Base-by-base conservation (phyloP, 805 yeast genomes). In the Hermanozyma aechmeae region DNA sequence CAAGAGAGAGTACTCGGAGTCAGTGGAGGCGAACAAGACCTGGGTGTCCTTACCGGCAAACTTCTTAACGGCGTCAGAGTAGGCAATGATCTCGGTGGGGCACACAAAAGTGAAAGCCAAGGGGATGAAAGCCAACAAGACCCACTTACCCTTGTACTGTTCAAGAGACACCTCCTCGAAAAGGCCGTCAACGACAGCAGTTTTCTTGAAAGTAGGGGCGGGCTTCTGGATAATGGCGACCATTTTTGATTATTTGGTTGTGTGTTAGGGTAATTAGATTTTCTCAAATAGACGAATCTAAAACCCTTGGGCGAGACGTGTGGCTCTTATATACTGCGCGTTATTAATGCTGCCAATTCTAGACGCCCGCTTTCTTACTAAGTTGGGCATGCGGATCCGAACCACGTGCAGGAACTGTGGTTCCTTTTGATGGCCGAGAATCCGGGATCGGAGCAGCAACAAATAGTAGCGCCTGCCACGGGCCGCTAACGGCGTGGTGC, bases 21-120 rank as follows among this genome's bases (percentile, higher is more conserved):
- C 99, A 48, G 96, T 89, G 38, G 97, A 89, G 46, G 97, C 96
- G 49, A 92, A 86, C 55, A 92, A 75, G 30, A 92, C 78, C 69
- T 85, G 83, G 46, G 85, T 76, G 53, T 78, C 89, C 58, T 84
- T 79, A 46, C 74, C 93, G 49, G 80, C 61, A 68, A 92, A 92
- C 73, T 79, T 78, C 71, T 78, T 76, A 50, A 76, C 82, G 48
- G 96, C 96, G 50, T 89, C 95, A 41, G 96, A 83, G 80, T 86
- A 92, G 48, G 97, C 97, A 65, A 92, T 79, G 71, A 92, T 87
- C 73, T 92, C 97, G 47, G 98, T 92, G 64, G 99, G 98, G 71
- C 98, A 92, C 42, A 92, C 97, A 50, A 92, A 92, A 38, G 99
- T 92, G 87, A 92, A 92, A 30, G 98, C 98, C 75, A 89, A 71